Evolutionary conservation across 345 rosid species (phyloP).

Genomic region (Kandelia obovata): DNA sequence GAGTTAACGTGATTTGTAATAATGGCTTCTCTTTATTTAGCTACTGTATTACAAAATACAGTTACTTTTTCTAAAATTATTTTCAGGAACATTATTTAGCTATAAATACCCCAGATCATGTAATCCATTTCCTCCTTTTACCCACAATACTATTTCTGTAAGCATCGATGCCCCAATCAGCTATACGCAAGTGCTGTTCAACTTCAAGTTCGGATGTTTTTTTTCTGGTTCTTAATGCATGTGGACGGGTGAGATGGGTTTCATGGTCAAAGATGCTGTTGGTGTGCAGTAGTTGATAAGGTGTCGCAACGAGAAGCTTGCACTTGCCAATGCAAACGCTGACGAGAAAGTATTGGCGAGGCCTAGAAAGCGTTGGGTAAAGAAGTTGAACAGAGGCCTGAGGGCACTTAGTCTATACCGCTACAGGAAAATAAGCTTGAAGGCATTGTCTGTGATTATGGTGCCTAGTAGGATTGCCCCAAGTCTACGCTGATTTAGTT

Average conservation of each 20-base stretch:
- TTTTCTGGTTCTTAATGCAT: too few species aligned
- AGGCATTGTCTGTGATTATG: conserved; percentile 32
- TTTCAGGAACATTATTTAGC: neutral
- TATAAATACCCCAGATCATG: neutral
- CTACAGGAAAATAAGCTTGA: conserved; percentile 50
- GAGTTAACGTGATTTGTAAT: too few species aligned
- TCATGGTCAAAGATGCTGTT: conserved; percentile 1
- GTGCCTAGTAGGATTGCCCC: conserved; percentile 30
- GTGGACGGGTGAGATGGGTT: conserved; percentile 24
- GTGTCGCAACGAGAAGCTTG: conserved; percentile 42
- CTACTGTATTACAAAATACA: too few species aligned
- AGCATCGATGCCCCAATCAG: too few species aligned
- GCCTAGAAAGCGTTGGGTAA: conserved; percentile 30
- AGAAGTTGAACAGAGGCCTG: conserved; percentile 39
- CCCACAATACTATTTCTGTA: neutral
- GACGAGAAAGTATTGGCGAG: conserved; percentile 26
- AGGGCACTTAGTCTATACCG: conserved; percentile 54
- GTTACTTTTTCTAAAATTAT: too few species aligned
- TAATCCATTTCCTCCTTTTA: neutral
- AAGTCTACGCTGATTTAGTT: conserved; percentile 41
- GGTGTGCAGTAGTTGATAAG: conserved; percentile 2
- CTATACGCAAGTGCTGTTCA: too few species aligned
- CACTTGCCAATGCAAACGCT: neutral
- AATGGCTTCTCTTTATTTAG: too few species aligned
- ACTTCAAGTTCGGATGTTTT: too few species aligned